These are phyloP conservation scores for Erysiphe pulchra DNA, from an alignment of 2,329 filamentous ascomycete species.

Conservation along the genomic window DNA sequence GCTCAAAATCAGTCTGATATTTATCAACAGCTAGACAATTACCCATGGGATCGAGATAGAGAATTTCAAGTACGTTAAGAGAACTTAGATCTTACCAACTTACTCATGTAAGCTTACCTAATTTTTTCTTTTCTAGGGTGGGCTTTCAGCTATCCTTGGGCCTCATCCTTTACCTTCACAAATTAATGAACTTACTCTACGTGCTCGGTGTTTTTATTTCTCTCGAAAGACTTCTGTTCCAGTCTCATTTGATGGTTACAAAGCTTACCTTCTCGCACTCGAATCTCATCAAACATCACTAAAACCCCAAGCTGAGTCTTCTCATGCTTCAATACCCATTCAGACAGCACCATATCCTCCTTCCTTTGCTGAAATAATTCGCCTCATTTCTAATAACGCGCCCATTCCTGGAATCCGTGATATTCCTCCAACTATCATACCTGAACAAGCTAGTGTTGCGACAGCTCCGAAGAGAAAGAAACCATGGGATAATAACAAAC, in stretches of 20 bases:
- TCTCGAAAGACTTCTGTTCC: constrained; percentile 19
- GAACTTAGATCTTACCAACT: background rate
- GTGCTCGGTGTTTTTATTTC: constrained; percentile 48
- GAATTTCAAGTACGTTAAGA: constrained; percentile 35
- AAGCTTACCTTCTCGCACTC: constrained; percentile 24
- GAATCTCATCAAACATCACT: background rate
- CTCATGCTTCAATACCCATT: background rate
- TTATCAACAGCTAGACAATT: constrained; percentile 35
- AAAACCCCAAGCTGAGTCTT: background rate
- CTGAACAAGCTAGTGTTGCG: constrained; percentile 31
- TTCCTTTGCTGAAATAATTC: constrained; percentile 64
- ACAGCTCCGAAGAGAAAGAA: constrained; percentile 20
- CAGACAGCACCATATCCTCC: constrained; percentile 43
- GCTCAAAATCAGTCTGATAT: constrained; percentile 16
- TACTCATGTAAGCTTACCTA: background rate
- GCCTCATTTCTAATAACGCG: constrained; percentile 58
- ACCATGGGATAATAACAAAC: constrained; percentile 52
- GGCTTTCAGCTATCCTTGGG: constrained; percentile 37
- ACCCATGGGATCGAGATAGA: constrained; percentile 40
- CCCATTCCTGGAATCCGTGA: constrained; percentile 70
- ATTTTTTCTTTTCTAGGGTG: constrained; percentile 17
- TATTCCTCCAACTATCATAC: constrained; percentile 56
- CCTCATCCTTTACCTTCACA: constrained; percentile 26
- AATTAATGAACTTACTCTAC: constrained; percentile 29
- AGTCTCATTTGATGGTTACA: constrained; percentile 43